Base-by-base conservation (phyloP, 768 basidiomycete genomes). In the Fomitopsis pulvina region DNA sequence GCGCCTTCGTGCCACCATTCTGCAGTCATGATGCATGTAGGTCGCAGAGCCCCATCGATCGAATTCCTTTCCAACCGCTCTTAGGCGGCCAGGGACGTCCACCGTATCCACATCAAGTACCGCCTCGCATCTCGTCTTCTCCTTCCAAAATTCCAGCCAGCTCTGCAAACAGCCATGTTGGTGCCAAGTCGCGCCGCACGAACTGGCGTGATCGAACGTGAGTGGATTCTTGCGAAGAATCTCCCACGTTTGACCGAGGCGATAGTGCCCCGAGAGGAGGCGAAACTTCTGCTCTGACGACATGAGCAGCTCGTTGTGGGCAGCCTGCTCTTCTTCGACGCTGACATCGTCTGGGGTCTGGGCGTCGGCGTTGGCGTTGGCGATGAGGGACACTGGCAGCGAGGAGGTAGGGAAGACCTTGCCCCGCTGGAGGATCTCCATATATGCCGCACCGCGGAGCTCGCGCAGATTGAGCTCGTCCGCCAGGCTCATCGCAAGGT, bases 1-100 rank as follows among this genome's bases (percentile, higher is more conserved):
- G 41, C 72, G 71, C 56, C 74, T 74, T 62, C 75, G 75, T 21
- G 84, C 86, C 20, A 69, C 63, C 58, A 69, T 64, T 60, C 81
- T 73, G 67, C 86, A 88, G 50, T 87, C 86, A 50, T 79, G 81
- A 57, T 87, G 83, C 86, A 87, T 87, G 60, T 85, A 85, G n/a
- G 81, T 80, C 51, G 80, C 80, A 51, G 75, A 77, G 2, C 84
- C 83, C 79, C 81, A 81, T 47, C 78, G 70, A 50, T 85, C 85
- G 51, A 81, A 83, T 48, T 86, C 83, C 65, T 80, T 81, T 57
- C 78, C 67, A 29, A 88, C 72, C 51, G 77, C 70, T 59, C 68
- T 77, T 56, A 88, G 61, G 51, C 81, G 74, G 29, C 86, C 87
- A 4, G 84, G 61, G 28, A 87, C 82, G 59, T 88, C 83, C 27